phyloP scores from a whole-genome alignment of 805 yeast species.

The Yarrowia sp. region DNA sequence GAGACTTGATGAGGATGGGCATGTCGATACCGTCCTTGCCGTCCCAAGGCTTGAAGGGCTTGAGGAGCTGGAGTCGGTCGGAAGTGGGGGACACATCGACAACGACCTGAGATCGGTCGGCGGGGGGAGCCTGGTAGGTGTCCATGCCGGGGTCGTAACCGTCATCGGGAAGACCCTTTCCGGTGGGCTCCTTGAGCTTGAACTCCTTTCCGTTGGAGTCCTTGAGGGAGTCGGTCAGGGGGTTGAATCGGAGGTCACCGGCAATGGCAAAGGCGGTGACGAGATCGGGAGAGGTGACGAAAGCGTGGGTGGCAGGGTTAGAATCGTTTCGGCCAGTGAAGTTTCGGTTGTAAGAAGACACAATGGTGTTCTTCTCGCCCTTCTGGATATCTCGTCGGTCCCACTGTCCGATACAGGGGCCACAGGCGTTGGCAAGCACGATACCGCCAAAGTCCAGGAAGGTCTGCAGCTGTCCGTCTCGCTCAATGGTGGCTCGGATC shows the following conservation, averaged over 20 bases:
- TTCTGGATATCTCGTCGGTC: slow-evolving; percentile 89
- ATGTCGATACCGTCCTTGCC: slow-evolving; percentile 86
- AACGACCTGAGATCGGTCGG: slow-evolving; percentile 68
- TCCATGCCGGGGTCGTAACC: slow-evolving; percentile 94
- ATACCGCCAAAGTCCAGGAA: slow-evolving; percentile 90
- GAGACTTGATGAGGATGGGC: slow-evolving; percentile 94
- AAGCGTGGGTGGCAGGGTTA: slow-evolving; percentile 95
- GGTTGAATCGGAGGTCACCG: slow-evolving; percentile 96
- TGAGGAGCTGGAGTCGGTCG: slow-evolving; percentile 92
- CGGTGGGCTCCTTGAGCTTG: slow-evolving; percentile 81
- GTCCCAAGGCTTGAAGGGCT: slow-evolving; percentile 94
- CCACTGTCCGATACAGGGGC: slow-evolving; percentile 99
- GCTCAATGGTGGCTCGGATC: slow-evolving; percentile 95
- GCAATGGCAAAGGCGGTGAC: slow-evolving; percentile 94
- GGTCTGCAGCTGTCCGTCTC: slow-evolving; percentile 88
- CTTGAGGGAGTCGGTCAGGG: slow-evolving; percentile 83
- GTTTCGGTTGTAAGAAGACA: slow-evolving; percentile 96
- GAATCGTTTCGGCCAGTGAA: slow-evolving; percentile 98
- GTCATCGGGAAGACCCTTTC: slow-evolving; percentile 82
- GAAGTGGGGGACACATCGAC: slow-evolving; percentile 85
- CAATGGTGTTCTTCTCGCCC: slow-evolving; percentile 94
- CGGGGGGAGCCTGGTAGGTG: slow-evolving; percentile 97
- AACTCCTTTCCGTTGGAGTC: slow-evolving; percentile 89
- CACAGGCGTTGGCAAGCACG: slow-evolving; percentile 96
- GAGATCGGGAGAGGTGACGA: slow-evolving; percentile 95